These are phyloP conservation scores for Yarrowia yakushimensis DNA, from an alignment of 805 yeast genomes.

Conservation along the genomic window DNA sequence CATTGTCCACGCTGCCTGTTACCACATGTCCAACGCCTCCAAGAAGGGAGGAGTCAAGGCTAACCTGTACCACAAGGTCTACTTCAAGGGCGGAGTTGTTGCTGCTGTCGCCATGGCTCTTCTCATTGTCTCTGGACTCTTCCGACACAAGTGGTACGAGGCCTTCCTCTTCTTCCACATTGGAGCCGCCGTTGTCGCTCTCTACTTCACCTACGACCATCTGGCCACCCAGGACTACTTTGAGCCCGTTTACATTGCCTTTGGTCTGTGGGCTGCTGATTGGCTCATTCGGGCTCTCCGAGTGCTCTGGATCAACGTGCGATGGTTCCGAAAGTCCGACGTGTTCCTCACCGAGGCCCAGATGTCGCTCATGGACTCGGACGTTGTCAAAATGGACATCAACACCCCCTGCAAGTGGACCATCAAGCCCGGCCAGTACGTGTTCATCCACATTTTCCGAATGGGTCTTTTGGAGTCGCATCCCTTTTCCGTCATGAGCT, in stretches of 20 bases:
- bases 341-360: conserved; percentile 36
- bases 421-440: conserved; percentile 59
- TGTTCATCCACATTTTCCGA: conserved; percentile 50
- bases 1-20: conserved; percentile 48
- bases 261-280: conserved; percentile 66
- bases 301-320: conserved; percentile 39
- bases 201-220: conserved; percentile 60
- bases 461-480: conserved; percentile 61
- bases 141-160: conserved; percentile 58
- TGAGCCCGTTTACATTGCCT: conserved; percentile 51
- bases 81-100: conserved; percentile 39
- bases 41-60: neutral
- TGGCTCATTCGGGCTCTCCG: conserved; percentile 54
- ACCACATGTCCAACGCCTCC: conserved; percentile 44
- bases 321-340: conserved; percentile 3
- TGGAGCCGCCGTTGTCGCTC: conserved; percentile 51
- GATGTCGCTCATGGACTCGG: conserved; percentile 43
- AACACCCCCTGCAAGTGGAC: conserved; percentile 55
- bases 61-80: conserved; percentile 23
- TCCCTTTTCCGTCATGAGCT: conserved; percentile 56
- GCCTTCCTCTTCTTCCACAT: conserved; percentile 55
- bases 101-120: conserved; percentile 38
- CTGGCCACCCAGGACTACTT: conserved; percentile 49
- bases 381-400: conserved; percentile 49
- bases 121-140: conserved; percentile 44